Evolutionary conservation across 116 monocot genomes (phyloP).

Genomic region (Posidonia oceanica): DNA sequence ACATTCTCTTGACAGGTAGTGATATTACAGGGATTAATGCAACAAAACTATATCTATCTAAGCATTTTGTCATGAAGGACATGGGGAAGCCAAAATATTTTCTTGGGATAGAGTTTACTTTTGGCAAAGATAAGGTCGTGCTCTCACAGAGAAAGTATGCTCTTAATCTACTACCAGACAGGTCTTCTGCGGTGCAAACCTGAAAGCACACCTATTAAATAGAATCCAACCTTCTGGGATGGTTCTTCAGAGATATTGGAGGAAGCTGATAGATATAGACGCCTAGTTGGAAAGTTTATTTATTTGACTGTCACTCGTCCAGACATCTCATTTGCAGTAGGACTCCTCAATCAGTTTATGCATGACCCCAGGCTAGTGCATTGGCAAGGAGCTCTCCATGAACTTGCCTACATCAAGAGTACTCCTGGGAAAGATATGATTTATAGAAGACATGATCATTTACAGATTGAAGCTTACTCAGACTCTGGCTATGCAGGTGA

Average conservation of each 20-base stretch:
- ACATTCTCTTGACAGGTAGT: neutral
- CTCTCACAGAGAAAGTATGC: conserved; percentile 7
- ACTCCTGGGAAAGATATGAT: neutral
- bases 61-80: neutral
- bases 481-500: neutral
- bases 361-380: no score
- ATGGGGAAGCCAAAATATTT: neutral
- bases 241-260: neutral
- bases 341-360: neutral
- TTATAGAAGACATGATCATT: neutral
- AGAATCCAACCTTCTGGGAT: neutral
- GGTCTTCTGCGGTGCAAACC: neutral
- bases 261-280: neutral
- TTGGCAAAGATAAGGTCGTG: no score
- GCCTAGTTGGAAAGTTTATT: neutral
- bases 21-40: neutral
- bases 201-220: neutral
- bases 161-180: neutral
- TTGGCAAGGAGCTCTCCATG: neutral
- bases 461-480: neutral
- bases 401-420: neutral
- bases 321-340: neutral
- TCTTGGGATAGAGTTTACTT: neutral
- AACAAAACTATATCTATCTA: neutral
- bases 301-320: neutral